These are phyloP conservation scores for Trypanosoma congolense DNA, from an alignment of 208 protist genomes.

Conservation along the genomic window DNA sequence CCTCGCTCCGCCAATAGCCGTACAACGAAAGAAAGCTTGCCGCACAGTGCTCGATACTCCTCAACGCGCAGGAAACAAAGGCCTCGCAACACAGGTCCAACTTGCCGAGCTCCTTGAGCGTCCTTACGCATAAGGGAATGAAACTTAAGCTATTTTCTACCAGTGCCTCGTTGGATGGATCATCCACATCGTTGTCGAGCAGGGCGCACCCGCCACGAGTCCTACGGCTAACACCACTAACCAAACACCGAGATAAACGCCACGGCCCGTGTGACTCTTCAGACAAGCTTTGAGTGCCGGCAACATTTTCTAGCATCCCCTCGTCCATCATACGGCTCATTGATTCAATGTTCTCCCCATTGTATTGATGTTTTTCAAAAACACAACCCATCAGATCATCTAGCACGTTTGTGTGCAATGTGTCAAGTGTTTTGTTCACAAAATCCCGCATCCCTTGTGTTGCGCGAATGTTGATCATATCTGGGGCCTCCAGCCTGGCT, in stretches of 20 bases:
- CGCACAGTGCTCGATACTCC: slow-evolving; percentile 63
- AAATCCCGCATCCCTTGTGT: slow-evolving; percentile 52
- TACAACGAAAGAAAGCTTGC: slow-evolving; percentile 74
- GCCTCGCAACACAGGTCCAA: slow-evolving; percentile 69
- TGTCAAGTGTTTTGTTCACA: slow-evolving; percentile 41
- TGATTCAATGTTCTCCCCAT: slow-evolving; percentile 55
- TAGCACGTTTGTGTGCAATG: slow-evolving; percentile 56
- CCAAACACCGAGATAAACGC: neutral
- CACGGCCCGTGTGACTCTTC: neutral
- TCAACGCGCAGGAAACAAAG: slow-evolving; percentile 57
- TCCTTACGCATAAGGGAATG: slow-evolving; percentile 74
- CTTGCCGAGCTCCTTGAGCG: slow-evolving; percentile 47
- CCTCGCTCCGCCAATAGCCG: slow-evolving; percentile 56
- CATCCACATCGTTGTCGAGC: slow-evolving; percentile 23
- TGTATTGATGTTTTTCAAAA: slow-evolving; percentile 61
- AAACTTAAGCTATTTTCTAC: slow-evolving; percentile 60
- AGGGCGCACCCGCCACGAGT: neutral
- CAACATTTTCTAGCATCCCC: slow-evolving; percentile 13
- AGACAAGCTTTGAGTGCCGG: slow-evolving; percentile 3
- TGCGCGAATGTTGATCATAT: slow-evolving; percentile 44
- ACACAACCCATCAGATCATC: slow-evolving; percentile 73
- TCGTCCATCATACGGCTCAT: slow-evolving; percentile 44
- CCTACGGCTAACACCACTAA: neutral
- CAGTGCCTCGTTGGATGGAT: slow-evolving; percentile 44
- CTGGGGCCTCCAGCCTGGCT: slow-evolving; percentile 29